These are phyloP conservation scores for Teunomyces pallodes DNA, from an alignment of 805 yeast genomes.

Conservation along the genomic window DNA sequence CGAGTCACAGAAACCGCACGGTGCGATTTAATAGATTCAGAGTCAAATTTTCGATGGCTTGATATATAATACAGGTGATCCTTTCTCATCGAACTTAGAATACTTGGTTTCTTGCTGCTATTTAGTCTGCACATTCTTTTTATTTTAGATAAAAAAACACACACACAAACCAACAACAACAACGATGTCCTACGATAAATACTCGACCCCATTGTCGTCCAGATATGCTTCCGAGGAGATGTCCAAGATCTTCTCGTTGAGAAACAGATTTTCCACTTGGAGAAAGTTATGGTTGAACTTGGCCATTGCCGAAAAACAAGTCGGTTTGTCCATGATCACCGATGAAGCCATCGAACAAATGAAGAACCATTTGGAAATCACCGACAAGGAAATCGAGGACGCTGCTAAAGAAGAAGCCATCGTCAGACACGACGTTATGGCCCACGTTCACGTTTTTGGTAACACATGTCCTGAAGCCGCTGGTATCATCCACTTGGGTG, in stretches of 20 bases:
- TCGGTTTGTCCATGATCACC: conserved; percentile 80
- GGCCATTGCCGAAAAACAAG: conserved; percentile 92
- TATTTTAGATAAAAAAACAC: neutral
- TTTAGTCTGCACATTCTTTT: neutral
- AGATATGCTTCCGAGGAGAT: conserved; percentile 98
- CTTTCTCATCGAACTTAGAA: too few species aligned
- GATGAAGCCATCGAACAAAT: conserved; percentile 91
- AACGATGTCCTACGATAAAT: conserved; percentile 58
- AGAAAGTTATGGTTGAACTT: conserved; percentile 94
- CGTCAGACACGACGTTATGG: conserved; percentile 99
- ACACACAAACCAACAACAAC: neutral
- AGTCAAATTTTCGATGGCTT: neutral
- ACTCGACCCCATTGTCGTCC: conserved; percentile 90
- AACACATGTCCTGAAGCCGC: conserved; percentile 92
- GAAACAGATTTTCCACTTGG: conserved; percentile 97
- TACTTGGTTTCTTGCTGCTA: neutral
- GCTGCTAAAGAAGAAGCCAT: conserved; percentile 94
- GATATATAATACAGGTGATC: neutral
- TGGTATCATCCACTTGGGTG: conserved; percentile 97
- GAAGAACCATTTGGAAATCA: conserved; percentile 70
- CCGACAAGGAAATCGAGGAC: conserved; percentile 87
- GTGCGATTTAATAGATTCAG: neutral
- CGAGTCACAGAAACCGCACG: conserved; percentile 4
- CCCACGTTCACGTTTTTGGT: conserved; percentile 96
- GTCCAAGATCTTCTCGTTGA: conserved; percentile 86